Evolutionary conservation across 352 stramenopile species (phyloP).

Genomic region (Lagenidium giganteum): DNA sequence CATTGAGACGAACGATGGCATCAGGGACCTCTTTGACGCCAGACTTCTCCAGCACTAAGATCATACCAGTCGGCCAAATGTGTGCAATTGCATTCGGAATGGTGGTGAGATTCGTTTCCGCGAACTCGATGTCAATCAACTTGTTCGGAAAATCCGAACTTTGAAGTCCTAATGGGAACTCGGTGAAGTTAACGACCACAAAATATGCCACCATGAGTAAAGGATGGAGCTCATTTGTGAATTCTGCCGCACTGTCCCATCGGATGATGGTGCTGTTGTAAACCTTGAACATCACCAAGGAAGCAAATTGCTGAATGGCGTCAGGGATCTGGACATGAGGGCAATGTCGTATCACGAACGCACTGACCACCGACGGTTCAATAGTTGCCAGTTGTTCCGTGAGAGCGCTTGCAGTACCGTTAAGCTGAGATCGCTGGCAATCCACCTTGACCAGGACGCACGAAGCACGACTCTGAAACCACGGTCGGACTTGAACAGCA

Average conservation of each 20-base stretch:
- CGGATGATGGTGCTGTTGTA: constrained; percentile 6
- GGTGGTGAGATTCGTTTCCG: constrained; percentile 5
- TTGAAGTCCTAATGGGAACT: constrained; percentile 1
- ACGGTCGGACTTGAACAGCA: no score
- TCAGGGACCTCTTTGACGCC: no score
- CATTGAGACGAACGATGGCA: no score
- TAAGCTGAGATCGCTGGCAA: no score
- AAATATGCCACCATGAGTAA: neutral
- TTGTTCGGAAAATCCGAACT: neutral
- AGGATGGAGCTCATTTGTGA: neutral
- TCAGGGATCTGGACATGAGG: constrained; percentile 5
- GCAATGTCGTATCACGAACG: constrained; percentile 9
- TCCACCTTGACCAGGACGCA: no score
- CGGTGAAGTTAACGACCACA: constrained; percentile 1
- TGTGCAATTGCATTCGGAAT: neutral
- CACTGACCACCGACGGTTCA: neutral
- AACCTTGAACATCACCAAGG: constrained; percentile 1
- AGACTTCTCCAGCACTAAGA: no score
- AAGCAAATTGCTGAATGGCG: neutral
- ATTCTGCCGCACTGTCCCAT: neutral
- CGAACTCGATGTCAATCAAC: constrained; percentile 8
- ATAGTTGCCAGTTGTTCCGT: neutral
- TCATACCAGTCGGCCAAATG: no score
- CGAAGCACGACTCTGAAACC: no score
- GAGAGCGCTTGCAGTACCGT: no score